Evolutionary conservation across 2,329 filamentous ascomycete genomes (phyloP).

Genomic region (Trichoderma simmonsii): DNA sequence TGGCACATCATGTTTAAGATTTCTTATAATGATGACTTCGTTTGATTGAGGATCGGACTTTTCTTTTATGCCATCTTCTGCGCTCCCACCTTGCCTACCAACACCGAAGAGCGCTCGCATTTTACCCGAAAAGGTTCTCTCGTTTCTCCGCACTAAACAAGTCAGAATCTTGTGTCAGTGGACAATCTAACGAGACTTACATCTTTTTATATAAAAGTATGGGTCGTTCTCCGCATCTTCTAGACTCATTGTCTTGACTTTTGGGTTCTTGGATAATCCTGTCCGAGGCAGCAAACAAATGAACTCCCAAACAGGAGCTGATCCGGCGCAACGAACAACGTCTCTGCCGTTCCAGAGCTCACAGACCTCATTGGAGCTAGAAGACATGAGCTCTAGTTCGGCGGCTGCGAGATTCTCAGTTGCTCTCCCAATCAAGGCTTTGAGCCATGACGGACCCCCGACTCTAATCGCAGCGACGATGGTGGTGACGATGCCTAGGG

Average conservation of each 20-base stretch:
- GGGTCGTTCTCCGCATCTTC: not conserved
- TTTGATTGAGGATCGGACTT: not conserved
- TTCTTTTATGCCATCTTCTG: not conserved
- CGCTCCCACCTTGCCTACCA: not conserved
- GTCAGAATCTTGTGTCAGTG: not conserved
- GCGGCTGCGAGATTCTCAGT: conserved; percentile 40
- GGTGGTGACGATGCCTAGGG: conserved; percentile 44
- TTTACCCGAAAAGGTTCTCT: not conserved
- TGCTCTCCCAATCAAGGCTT: conserved; percentile 44
- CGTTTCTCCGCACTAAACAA: not conserved
- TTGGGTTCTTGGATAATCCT: not conserved
- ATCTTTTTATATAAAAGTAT: not conserved
- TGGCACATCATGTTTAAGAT: not conserved
- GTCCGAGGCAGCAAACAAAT: not conserved
- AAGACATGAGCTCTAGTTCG: conserved; percentile 45
- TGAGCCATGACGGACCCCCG: conserved; percentile 40
- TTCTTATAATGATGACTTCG: not conserved
- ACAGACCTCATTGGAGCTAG: conserved; percentile 43
- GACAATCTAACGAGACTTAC: not conserved
- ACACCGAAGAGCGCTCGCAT: not conserved
- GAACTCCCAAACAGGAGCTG: conserved; percentile 21
- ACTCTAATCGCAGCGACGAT: conserved; percentile 45
- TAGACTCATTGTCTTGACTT: not conserved
- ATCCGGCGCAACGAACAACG: conserved; percentile 29
- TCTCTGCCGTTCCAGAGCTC: conserved; percentile 44